Base-by-base conservation (phyloP, 192 early-diverging fungal genomes). In the Coemansia sp. region DNA sequence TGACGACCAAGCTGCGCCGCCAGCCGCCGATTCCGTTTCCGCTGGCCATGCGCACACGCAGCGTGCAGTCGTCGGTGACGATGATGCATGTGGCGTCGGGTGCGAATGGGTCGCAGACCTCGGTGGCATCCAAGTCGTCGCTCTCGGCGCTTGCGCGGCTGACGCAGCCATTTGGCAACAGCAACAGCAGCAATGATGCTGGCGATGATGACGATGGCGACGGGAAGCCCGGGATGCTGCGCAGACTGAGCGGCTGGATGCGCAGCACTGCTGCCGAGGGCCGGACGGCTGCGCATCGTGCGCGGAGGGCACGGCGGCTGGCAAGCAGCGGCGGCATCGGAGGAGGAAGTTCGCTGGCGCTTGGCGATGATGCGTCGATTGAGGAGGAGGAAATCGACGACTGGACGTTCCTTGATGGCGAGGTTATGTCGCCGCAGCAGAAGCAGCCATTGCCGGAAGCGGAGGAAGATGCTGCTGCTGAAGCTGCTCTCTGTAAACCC, bases 171-270 rank as follows among this genome's bases (percentile, higher is more conserved):
- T 53, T 42, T 54, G 69, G 32, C 19, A 47, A 50, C 53, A 56
- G 21, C 32, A 32, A 1, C 32, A 32, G 32, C 4, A 4, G 32
- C 32, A 32, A 32, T 32, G 32, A 32, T 32, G 32, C 1, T 0
- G 32, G 32, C 32, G 32, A 32, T 32, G 32, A 32, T 32, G 4
- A 32, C 4, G 21, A 21, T 21, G 21, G 56, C 56, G 66, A 49
- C 10, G 56, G 62, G 2, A 54, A 16, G 8, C 15, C 63, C 4
- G 57, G 68, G 21, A 53, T 81, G 45, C 42, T 81, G 53, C 47
- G 74, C 16, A 60, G 79, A 5, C 74, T 81, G 5, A 76, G 79
- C 61, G 79, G 79, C 1, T 81, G 79, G 79, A 50, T 81, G 50
- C 41, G 59, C 40, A 65, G 4, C 9, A 74, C 76, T 19, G 32